Evolutionary conservation across 2,329 filamentous ascomycete species (phyloP), one percentile per base, ranked within the genome.

Genomic region (Clarireedia hainanense): DNA sequence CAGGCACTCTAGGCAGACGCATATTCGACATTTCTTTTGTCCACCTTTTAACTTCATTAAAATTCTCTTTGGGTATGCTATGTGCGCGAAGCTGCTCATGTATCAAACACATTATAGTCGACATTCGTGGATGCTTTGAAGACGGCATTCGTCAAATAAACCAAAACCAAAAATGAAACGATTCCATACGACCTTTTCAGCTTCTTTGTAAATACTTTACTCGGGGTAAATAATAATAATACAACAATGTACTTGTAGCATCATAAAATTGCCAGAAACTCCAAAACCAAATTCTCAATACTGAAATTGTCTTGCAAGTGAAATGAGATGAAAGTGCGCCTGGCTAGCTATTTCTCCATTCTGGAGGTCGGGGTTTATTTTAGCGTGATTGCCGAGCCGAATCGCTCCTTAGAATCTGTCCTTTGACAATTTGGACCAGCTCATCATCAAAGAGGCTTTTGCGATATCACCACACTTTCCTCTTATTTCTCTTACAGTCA

Each of bases 1-100:
- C 45, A 50, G 37, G 50, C 46, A 55, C 52, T 55, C 50, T 50
- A 46, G 52, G 52, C 52, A 50, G 46, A 55, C 52, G 52, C 52
- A 45, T 45, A 56, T 47, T 43, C 49, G 36, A 40, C 23, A 50
- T 61, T 67, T 67, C 62, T 54, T 66, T 67, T 67, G 60, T 66
- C 61, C 39, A 59, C 56, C 48, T 64, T 61, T 57, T 34, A 30
- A 30, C 26, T 55, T 43, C 40, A 49, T 61, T 54, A 60, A 55
- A 60, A 56, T 39, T 43, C 43, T 52, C 60, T 50, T 47, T 9
- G 37, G 52, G 46, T 59, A 62, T 62, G 58, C 60, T 60, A 6
- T 56, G 54, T 57, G 50, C 56, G 55, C 57, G 60, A 56, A 58
- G 56, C 60, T 49, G 55, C 61, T 61, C 46, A 54, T 59, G 57